Evolutionary conservation across 1,139 yeast species (phyloP).

Genomic region (Arxiozyma bovina): DNA sequence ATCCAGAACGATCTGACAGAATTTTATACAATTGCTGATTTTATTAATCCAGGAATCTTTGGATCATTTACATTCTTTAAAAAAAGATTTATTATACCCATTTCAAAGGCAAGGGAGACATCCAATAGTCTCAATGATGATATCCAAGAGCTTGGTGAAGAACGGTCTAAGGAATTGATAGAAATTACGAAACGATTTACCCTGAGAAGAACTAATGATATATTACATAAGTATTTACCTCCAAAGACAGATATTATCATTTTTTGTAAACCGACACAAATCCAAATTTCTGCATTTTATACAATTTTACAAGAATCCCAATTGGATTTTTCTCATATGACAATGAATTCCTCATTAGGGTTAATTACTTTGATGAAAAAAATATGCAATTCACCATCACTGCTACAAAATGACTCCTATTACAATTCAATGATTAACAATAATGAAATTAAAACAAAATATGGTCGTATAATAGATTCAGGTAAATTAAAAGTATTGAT

Average conservation of each 20-base stretch:
- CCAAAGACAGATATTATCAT: constrained; percentile 70
- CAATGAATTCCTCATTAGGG: constrained; percentile 44
- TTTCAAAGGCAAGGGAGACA: constrained; percentile 62
- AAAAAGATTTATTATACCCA: constrained; percentile 60
- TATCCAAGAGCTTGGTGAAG: constrained; percentile 49
- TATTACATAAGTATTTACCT: constrained; percentile 61
- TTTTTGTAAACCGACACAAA: constrained; percentile 64
- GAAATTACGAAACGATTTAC: constrained; percentile 57
- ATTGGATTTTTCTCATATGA: constrained; percentile 32
- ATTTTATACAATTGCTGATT: constrained; percentile 71
- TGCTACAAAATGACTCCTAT: constrained; percentile 39
- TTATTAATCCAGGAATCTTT: constrained; percentile 73
- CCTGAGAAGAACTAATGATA: constrained; percentile 63
- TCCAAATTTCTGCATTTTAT: constrained; percentile 51
- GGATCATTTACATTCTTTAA: constrained; percentile 62
- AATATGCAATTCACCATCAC: constrained; percentile 72
- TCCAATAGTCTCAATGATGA: constrained; percentile 46
- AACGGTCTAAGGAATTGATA: constrained; percentile 53
- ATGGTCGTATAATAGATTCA: constrained; percentile 31
- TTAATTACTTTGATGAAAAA: constrained; percentile 71
- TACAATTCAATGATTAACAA: constrained; percentile 15
- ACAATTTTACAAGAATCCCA: constrained; percentile 38
- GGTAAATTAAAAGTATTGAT: constrained; percentile 54
- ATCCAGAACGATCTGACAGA: constrained; percentile 86
- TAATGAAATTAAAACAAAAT: constrained; percentile 12